Evolutionary conservation across 1,139 yeast genomes (phyloP).

Genomic region (Hanseniaspora uvarum): DNA sequence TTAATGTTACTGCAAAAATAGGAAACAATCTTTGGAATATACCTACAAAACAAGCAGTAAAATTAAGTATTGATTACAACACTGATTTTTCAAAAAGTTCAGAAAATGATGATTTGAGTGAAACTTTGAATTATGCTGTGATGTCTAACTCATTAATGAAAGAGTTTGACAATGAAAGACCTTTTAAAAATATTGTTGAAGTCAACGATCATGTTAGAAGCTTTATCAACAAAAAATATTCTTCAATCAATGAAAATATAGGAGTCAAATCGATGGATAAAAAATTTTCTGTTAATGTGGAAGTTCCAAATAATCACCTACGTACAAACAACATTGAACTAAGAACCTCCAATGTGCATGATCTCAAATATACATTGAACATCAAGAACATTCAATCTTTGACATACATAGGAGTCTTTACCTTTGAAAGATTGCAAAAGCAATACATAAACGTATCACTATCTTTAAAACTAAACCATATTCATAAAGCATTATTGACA

Average conservation of each 20-base stretch:
- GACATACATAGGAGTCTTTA: slow-evolving; percentile 82
- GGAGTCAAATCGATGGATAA: slow-evolving; percentile 21
- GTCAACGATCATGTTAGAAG: not conserved
- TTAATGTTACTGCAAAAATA: slow-evolving; percentile 53
- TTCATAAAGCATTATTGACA: slow-evolving; percentile 32
- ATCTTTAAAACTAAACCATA: slow-evolving; percentile 46
- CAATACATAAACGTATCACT: slow-evolving; percentile 45
- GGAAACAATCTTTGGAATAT: slow-evolving; percentile 74
- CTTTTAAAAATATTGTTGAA: slow-evolving; percentile 34
- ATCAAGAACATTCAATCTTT: slow-evolving; percentile 43
- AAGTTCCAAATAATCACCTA: slow-evolving; percentile 17
- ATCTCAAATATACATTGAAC: slow-evolving; percentile 20
- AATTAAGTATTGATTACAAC: slow-evolving; percentile 46
- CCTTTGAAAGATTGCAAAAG: slow-evolving; percentile 70
- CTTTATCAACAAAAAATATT: slow-evolving; percentile 19
- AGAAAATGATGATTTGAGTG: slow-evolving; percentile 61
- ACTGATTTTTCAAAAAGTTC: slow-evolving; percentile 69
- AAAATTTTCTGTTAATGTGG: slow-evolving; percentile 36
- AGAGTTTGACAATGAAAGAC: slow-evolving; percentile 38
- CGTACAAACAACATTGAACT: not conserved
- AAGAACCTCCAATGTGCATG: slow-evolving; percentile 18
- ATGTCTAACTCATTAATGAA: slow-evolving; percentile 53
- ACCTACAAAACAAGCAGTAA: slow-evolving; percentile 59
- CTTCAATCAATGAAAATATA: not conserved
- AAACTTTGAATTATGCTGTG: slow-evolving; percentile 80